phyloP scores from a whole-genome alignment of 2,329 filamentous ascomycete genomes.

The Aspergillus nomiae region DNA sequence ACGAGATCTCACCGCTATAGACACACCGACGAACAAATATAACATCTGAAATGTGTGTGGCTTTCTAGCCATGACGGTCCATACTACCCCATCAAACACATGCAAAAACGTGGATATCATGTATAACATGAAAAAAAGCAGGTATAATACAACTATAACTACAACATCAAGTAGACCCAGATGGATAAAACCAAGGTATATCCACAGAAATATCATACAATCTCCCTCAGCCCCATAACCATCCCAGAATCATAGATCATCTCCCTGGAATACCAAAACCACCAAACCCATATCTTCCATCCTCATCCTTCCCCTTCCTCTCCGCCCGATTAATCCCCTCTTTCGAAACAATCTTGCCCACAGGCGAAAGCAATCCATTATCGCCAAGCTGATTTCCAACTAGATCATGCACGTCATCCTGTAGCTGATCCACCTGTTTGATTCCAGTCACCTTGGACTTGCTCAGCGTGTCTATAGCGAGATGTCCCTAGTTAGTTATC shows the following conservation, averaged over 20 bases:
- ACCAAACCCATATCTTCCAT: conserved; percentile 41
- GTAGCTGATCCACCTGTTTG: conserved; percentile 53
- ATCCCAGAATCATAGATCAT: neutral
- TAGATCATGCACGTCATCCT: conserved; percentile 54
- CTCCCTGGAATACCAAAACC: conserved; percentile 13
- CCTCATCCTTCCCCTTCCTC: conserved; percentile 56
- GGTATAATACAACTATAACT: too few relatives aligned
- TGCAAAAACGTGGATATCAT: too few relatives aligned
- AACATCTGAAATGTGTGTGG: accelerated
- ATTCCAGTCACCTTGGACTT: conserved; percentile 56
- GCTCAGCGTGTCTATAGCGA: conserved; percentile 48
- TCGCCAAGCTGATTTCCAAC: conserved; percentile 55
- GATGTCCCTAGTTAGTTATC: neutral
- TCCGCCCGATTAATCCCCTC: conserved; percentile 58
- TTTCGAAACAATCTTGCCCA: conserved; percentile 52
- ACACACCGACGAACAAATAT: too few relatives aligned
- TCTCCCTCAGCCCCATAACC: conserved; percentile 10
- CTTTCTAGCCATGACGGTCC: too few relatives aligned
- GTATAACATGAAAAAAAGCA: too few relatives aligned
- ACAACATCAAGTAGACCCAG: too few relatives aligned
- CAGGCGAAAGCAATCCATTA: conserved; percentile 52
- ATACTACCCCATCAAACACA: too few relatives aligned
- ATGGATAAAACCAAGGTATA: neutral
- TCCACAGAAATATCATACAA: neutral
- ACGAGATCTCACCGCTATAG: neutral